Conservation (phyloP, 1,284 basidiomycete species). For the Boletus sp. region DNA sequence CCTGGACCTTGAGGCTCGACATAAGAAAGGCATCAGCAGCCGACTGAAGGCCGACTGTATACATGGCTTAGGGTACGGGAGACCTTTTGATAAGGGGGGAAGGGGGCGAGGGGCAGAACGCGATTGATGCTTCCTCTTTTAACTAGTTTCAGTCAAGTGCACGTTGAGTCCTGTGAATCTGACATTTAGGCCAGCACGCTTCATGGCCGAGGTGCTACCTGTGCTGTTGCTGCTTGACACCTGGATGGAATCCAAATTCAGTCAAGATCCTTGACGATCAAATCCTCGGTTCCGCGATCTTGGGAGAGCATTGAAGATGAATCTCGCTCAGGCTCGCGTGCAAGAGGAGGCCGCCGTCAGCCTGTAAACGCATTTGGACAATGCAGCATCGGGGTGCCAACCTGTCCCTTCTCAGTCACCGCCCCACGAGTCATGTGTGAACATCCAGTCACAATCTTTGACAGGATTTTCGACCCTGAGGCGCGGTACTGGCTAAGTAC, state of each 20-base stretch:
- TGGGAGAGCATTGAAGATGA: constrained; percentile 9
- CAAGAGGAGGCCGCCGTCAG: constrained; percentile 10
- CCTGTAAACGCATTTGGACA: constrained; percentile 11
- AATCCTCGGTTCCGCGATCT: constrained; percentile 29
- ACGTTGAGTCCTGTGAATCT: constrained; percentile 28
- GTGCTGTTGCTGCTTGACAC: constrained; percentile 12
- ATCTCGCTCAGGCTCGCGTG: constrained; percentile 25
- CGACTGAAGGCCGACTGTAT: constrained; percentile 56
- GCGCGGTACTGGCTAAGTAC: constrained; percentile 30
- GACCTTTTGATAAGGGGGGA: constrained; percentile 24
- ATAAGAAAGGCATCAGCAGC: constrained; percentile 56
- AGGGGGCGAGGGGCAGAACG: constrained; percentile 21
- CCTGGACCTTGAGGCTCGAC: constrained; percentile 49
- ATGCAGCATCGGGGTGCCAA: constrained; percentile 10
- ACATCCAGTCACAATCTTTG: constrained; percentile 10
- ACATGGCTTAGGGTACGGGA: constrained; percentile 32
- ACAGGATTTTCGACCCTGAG: constrained; percentile 33
- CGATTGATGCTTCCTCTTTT: constrained; percentile 28
- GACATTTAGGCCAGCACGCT: constrained; percentile 26
- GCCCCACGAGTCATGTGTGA: constrained; percentile 15
- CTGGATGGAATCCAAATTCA: constrained; percentile 16
- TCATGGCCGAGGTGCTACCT: constrained; percentile 24
- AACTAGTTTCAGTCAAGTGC: constrained; percentile 15
- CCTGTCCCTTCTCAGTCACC: constrained; percentile 13
- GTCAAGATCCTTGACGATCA: constrained; percentile 23